Conservation (phyloP, 257 asterid genomes). For the Nicotiana tabacum region DNA sequence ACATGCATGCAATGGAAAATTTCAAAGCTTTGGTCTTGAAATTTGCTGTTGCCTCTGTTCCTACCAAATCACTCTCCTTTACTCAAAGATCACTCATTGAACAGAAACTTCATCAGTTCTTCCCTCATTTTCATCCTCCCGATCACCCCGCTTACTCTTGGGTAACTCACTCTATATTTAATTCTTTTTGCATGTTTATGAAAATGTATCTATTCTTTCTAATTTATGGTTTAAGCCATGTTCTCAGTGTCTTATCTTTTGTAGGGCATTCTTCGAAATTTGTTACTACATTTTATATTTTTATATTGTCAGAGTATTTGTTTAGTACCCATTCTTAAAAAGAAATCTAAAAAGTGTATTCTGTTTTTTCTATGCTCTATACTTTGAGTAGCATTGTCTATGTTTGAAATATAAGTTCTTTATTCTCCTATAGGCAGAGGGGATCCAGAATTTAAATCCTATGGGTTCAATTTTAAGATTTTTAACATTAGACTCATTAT, state of each 20-base stretch:
- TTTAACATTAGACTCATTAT: too few relatives aligned
- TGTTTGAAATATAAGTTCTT: not conserved
- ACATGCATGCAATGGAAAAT: not conserved
- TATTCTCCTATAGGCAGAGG: not conserved
- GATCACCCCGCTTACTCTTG: constrained; percentile 7
- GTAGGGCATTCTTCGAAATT: not conserved
- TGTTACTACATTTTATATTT: too few relatives aligned
- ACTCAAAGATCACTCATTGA: not conserved
- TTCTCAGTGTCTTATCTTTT: too few relatives aligned
- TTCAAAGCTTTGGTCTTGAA: not conserved
- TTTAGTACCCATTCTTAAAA: not conserved
- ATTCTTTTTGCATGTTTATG: not conserved
- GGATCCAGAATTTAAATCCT: too few relatives aligned
- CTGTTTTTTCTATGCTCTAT: not conserved
- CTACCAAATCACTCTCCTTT: not conserved
- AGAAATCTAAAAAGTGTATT: not conserved
- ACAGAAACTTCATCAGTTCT: not conserved
- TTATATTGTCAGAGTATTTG: not conserved
- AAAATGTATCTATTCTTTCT: not conserved
- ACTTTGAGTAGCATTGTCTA: not conserved
- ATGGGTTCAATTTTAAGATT: too few relatives aligned
- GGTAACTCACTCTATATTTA: not conserved
- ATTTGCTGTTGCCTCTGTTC: not conserved
- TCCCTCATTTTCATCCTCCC: not conserved
- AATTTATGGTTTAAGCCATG: too few relatives aligned